Base-by-base conservation (phyloP, 2,329 filamentous ascomycete genomes). In the Diplocarpon rosae region DNA sequence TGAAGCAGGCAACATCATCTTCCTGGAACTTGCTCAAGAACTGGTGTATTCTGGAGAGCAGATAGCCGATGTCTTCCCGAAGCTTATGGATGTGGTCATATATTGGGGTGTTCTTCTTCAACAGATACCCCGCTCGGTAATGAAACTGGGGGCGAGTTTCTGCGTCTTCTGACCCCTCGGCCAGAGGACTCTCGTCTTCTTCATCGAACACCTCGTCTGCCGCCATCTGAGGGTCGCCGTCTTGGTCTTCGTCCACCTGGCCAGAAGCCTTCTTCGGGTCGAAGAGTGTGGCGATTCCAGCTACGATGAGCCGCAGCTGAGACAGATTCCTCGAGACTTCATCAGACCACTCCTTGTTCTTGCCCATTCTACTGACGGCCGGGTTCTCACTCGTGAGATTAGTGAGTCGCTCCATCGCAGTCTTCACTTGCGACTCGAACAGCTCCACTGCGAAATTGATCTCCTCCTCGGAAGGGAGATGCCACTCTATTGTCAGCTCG, bases 261-360 rank as follows among this genome's bases (percentile, higher is more conserved):
- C 73, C 72, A 8, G 83, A 81, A 3, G 81, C 80, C 14, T 80
- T 76, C 55, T 78, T 75, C 1, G 87, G 80, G 58, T 95, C 87
- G 60, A 98, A 96, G 10, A 98, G 71, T 1, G 85, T 81, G 7
- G 90, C 89, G 46, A 95, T 80, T 42, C 92, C 92, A 2, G 90
- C 93, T 20, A 94, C 78, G 36, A 95, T 78, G n/a, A 98, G 72
- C 27, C 90, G 76, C 12, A 98, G 71, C 41, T 95, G 80, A 11
- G 90, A 85, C 45, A 98, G 73, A 53, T 95, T 87, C 44, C 92
- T 73, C 1, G 88, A 90, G 24, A 96, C 83, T 62, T 98, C 93
- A 62, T 98, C 92, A 0, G 90, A 95, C 92, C 92, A 98, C 57
- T 95, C 90, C 65, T 96, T 98, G 55, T 94, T 93, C 62, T 90